Percentiles rank a stretch among this genome's conserved stretches.
These are phyloP conservation scores for Oligophagozyma castellii DNA, from an alignment of 1,139 yeast genomes.

Conservation along the genomic window DNA sequence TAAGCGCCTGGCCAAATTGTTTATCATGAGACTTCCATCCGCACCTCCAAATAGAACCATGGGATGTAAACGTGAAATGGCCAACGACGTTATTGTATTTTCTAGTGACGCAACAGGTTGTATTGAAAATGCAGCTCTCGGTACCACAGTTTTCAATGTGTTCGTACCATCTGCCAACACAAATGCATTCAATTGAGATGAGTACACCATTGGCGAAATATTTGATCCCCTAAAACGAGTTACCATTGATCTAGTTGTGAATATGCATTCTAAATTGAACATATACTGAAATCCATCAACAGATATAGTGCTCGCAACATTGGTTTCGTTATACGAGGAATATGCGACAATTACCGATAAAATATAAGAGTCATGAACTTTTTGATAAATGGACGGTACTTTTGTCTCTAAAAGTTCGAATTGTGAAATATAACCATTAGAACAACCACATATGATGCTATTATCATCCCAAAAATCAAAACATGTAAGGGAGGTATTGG, in stretches of 20 bases:
- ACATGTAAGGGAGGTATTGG: constrained; percentile 31
- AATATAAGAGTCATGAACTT: constrained; percentile 39
- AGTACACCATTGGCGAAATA: constrained; percentile 25
- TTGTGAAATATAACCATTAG: constrained; percentile 56
- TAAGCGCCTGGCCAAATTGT: constrained; percentile 31
- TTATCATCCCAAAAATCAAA: constrained; percentile 42
- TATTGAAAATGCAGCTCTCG: constrained; percentile 27
- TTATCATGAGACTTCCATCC: constrained; percentile 40
- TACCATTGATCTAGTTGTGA: constrained; percentile 25
- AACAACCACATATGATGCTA: constrained; percentile 45
- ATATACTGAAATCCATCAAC: constrained; percentile 32
- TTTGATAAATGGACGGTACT: constrained; percentile 37
- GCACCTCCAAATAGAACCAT: constrained; percentile 46
- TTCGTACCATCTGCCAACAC: constrained; percentile 31
- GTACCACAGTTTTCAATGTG: constrained; percentile 26
- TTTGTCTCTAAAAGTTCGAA: constrained; percentile 28
- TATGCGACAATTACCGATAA: constrained; percentile 32
- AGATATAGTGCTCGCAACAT: constrained; percentile 34
- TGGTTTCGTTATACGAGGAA: constrained; percentile 28
- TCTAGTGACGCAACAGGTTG: constrained; percentile 29
- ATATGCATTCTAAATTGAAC: constrained; percentile 32
- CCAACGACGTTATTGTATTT: constrained; percentile 28
- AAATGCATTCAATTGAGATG: constrained; percentile 29
- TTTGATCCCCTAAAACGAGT: constrained; percentile 26
- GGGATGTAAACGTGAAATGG: constrained; percentile 41